Evolutionary conservation across 148 eudicot species (phyloP).

Genomic region (Bassia scoparia): DNA sequence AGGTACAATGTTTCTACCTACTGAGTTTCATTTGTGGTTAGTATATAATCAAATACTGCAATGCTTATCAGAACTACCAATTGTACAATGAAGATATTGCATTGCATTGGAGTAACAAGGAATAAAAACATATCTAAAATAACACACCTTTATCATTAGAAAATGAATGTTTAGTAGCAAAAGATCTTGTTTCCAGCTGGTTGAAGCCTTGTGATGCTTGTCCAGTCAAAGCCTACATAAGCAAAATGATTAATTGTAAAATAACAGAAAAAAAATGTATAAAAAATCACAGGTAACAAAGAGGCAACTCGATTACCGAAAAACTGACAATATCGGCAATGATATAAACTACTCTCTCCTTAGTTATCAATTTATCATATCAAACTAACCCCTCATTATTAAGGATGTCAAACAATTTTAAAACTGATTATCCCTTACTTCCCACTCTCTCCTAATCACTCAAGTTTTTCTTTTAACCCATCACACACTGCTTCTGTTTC

Average conservation of each 20-base stretch:
- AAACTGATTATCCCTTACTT: neutral
- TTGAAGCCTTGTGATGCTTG: conserved; percentile 28
- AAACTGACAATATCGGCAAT: neutral
- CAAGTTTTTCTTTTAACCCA: neutral
- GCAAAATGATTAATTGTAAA: conserved; percentile 9
- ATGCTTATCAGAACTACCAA: no score
- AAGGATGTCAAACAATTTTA: neutral
- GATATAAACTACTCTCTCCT: neutral
- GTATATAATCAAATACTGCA: no score
- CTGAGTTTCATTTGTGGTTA: no score
- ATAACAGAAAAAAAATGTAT: neutral
- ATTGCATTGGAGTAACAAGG: neutral
- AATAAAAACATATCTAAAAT: neutral
- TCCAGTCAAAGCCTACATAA: conserved; percentile 32
- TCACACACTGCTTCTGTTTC: neutral
- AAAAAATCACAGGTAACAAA: neutral
- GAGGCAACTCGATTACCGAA: neutral
- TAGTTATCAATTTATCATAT: neutral
- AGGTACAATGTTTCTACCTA: no score
- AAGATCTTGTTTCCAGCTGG: conserved; percentile 35
- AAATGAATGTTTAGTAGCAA: conserved; percentile 48
- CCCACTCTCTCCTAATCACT: neutral
- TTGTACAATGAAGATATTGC: neutral
- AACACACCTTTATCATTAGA: conserved; percentile 41
- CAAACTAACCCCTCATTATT: neutral